These are phyloP conservation scores for Trichoderma guizhouense DNA, from an alignment of 2,329 filamentous ascomycete species.

Conservation along the genomic window DNA sequence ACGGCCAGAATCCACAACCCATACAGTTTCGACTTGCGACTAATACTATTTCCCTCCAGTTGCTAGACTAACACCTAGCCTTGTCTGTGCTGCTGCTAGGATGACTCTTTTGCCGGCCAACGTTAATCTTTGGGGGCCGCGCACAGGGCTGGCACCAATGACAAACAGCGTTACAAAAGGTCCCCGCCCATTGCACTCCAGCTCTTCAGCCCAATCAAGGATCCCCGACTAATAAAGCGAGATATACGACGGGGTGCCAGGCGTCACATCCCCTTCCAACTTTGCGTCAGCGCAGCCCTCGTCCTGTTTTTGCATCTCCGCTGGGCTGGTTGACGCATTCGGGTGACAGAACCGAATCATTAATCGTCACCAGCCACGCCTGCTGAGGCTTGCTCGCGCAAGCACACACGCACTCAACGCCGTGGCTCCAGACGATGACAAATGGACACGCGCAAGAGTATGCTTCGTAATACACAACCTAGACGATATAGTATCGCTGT, in stretches of 20 bases:
- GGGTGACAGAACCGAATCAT: not conserved
- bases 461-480: not conserved
- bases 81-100: not conserved
- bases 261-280: not conserved
- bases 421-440: not conserved
- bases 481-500: not conserved
- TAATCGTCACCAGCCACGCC: not conserved
- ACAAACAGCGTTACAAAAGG: conserved; percentile 4
- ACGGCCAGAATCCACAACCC: not conserved
- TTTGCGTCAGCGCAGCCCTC: not conserved
- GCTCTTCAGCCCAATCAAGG: not conserved
- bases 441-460: not conserved
- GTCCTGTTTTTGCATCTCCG: not conserved
- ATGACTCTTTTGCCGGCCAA: conserved; percentile 7
- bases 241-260: conserved; percentile 9
- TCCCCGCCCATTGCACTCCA: not conserved
- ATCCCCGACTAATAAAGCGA: not conserved
- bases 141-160: conserved; percentile 1
- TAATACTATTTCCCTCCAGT: not conserved
- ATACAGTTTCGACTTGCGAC: not conserved
- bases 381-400: not conserved
- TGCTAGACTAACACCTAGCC: not conserved
- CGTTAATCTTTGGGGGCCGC: conserved; percentile 5
- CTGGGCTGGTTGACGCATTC: not conserved
- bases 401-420: not conserved